Percentiles rank a stretch among this genome's conserved stretches.
Evolutionary conservation across 163 green algal species (phyloP).

Genomic region (Scenedesmus sp.): DNA sequence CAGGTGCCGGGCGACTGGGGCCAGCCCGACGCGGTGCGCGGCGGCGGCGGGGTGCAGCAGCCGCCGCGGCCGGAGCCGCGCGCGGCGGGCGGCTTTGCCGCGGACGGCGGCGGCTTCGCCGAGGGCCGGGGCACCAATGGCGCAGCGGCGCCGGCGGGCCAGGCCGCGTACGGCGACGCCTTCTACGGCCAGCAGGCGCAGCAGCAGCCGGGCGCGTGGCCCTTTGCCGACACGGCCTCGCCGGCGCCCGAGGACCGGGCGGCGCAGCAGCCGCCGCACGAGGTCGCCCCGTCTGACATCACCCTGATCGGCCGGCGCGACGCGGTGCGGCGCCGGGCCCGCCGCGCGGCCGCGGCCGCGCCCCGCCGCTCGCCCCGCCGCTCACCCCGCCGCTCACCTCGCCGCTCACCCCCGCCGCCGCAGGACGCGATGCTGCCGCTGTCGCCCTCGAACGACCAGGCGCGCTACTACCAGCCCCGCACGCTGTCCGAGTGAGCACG

Average conservation of each 20-base stretch:
- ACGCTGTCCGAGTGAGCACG: slow-evolving; percentile 55
- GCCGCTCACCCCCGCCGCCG: slow-evolving; percentile 39
- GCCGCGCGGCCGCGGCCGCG: no score
- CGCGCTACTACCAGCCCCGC: slow-evolving; percentile 64
- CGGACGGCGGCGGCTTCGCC: background rate
- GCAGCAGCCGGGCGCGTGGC: slow-evolving; percentile 14
- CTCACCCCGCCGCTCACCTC: no score
- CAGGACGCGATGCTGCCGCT: slow-evolving; percentile 67
- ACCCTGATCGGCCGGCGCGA: slow-evolving; percentile 49
- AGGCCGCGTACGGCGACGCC: no score
- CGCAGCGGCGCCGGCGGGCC: slow-evolving; percentile 34
- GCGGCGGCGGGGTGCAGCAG: background rate
- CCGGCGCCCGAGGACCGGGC: background rate
- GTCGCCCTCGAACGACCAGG: slow-evolving; percentile 60
- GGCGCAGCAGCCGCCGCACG: background rate
- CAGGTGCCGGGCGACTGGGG: slow-evolving; percentile 22
- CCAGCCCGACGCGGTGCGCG: background rate
- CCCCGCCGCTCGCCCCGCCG: no score
- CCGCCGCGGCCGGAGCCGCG: slow-evolving; percentile 18
- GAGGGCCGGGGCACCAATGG: background rate
- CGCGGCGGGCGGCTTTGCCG: background rate
- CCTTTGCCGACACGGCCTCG: slow-evolving; percentile 22
- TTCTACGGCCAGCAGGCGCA: no score
- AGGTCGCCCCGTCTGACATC: slow-evolving; percentile 50
- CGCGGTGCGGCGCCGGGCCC: no score